phyloP scores from a whole-genome alignment of 108 stramenopile species.

The Cyclotella choctawhatcheeana region DNA sequence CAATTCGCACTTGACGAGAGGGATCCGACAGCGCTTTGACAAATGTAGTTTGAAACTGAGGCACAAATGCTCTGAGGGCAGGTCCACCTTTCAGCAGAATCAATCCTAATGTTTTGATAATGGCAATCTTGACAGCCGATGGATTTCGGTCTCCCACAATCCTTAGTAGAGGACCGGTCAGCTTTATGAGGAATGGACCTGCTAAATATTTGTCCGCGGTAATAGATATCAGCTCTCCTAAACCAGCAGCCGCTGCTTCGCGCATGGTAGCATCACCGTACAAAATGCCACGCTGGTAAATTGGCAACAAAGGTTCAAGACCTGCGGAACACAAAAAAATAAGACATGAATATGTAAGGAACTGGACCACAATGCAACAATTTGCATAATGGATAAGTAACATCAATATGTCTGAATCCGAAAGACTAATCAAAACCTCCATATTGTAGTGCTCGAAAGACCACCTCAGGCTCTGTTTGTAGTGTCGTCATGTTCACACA shows the following conservation, averaged over 20 bases:
- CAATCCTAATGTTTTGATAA: slow-evolving; percentile 87
- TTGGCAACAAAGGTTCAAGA: slow-evolving; percentile 95
- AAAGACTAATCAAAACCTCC: slow-evolving; percentile 85
- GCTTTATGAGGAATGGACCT: slow-evolving; percentile 93
- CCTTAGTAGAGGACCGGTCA: slow-evolving; percentile 97
- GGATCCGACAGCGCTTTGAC: slow-evolving; percentile 97
- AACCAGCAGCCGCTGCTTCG: slow-evolving; percentile 90
- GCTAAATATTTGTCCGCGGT: slow-evolving; percentile 87
- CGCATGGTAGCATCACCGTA: slow-evolving; percentile 86
- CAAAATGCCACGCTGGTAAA: slow-evolving; percentile 95
- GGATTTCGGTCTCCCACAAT: slow-evolving; percentile 97
- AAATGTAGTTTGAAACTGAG: slow-evolving; percentile 99
- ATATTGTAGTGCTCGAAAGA: slow-evolving; percentile 19
- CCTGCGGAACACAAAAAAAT: slow-evolving; percentile 50
- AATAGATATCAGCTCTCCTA: slow-evolving; percentile 94
- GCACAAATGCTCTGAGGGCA: slow-evolving; percentile 95
- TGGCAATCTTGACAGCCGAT: slow-evolving; percentile 91
- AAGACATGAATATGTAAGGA: not conserved
- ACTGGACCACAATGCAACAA: too few relatives aligned
- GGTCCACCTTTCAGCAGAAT: slow-evolving; percentile 93
- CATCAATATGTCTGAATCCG: slow-evolving; percentile 53
- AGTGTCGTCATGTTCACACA: slow-evolving; percentile 62
- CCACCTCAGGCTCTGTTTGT: slow-evolving; percentile 40
- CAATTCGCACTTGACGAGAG: slow-evolving; percentile 85
- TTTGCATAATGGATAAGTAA: not conserved